phyloP scores from a whole-genome alignment of 176 grass and related monocot genomes.

The Olyra latifolia region DNA sequence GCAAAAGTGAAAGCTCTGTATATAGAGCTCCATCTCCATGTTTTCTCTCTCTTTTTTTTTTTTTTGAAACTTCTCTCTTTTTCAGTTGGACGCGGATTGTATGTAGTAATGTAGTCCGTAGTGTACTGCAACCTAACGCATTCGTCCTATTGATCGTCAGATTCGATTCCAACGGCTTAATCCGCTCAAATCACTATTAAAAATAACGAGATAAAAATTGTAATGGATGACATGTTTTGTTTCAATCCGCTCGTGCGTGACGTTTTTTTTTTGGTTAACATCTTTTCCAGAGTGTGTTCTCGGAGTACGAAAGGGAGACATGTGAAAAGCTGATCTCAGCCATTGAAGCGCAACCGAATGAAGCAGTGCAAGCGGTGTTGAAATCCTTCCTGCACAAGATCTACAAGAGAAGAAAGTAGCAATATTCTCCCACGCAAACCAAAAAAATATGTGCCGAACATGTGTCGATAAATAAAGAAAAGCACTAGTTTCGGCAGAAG shows the following conservation, averaged over 20 bases:
- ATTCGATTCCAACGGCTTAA: too few species aligned
- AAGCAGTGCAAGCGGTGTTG: constrained; percentile 49
- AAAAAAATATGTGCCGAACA: neutral
- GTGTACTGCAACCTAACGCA: too few species aligned
- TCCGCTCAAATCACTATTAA: too few species aligned
- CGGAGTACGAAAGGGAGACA: constrained; percentile 45
- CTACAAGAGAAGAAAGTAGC: constrained; percentile 59
- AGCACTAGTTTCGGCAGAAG: neutral
- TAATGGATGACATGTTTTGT: too few species aligned
- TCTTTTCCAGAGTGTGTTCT: constrained; percentile 38
- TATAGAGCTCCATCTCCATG: constrained; percentile 66
- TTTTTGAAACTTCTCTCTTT: neutral
- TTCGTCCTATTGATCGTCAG: too few species aligned
- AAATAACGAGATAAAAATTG: too few species aligned
- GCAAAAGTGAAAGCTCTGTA: constrained; percentile 75
- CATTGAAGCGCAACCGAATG: constrained; percentile 58
- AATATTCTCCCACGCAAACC: neutral
- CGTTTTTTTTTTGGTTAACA: neutral
- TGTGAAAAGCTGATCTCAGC: constrained; percentile 49
- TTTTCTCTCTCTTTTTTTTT: neutral
- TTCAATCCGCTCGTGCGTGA: neutral
- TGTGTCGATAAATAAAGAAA: neutral
- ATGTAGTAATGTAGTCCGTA: too few species aligned
- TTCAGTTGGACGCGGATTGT: too few species aligned
- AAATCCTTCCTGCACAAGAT: constrained; percentile 72